Evolutionary conservation across 2,329 filamentous ascomycete species (phyloP).

Genomic region (Cladophialophora exuberans): DNA sequence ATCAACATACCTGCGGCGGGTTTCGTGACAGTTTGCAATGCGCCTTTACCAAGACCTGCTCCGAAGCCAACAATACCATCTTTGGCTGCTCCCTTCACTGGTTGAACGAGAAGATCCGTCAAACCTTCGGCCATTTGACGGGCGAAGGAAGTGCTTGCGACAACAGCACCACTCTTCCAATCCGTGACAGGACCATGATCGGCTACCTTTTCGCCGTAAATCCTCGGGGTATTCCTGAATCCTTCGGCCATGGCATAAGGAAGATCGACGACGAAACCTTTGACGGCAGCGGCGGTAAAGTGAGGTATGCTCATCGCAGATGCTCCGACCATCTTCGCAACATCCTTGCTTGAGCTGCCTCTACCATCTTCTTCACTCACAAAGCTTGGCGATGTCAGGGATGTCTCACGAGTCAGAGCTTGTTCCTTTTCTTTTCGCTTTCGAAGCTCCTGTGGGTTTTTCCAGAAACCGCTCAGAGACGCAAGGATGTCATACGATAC

Average conservation of each 20-base stretch:
- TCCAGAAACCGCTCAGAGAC: slow-evolving; percentile 10
- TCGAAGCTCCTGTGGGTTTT: slow-evolving; percentile 1
- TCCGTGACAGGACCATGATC: slow-evolving; percentile 47
- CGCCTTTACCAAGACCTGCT: slow-evolving; percentile 49
- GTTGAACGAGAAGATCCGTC: slow-evolving; percentile 49
- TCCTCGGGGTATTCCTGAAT: slow-evolving; percentile 55
- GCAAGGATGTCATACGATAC: slow-evolving; percentile 11
- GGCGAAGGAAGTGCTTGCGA: slow-evolving; percentile 49
- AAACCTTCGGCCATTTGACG: slow-evolving; percentile 50
- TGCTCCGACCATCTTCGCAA: slow-evolving; percentile 31
- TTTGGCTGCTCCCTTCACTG: slow-evolving; percentile 44
- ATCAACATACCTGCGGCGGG: slow-evolving; percentile 11
- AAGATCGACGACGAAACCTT: slow-evolving; percentile 46
- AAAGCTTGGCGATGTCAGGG: not conserved
- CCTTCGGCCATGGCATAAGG: slow-evolving; percentile 55
- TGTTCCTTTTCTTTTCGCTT: slow-evolving; percentile 1
- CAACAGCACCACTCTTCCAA: slow-evolving; percentile 49
- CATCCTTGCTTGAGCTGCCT: slow-evolving; percentile 20
- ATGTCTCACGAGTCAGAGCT: not conserved
- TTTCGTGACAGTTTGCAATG: slow-evolving; percentile 9
- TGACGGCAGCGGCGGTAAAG: slow-evolving; percentile 5
- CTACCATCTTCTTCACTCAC: not conserved
- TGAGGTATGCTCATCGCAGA: slow-evolving; percentile 17
- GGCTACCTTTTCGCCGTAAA: slow-evolving; percentile 56
- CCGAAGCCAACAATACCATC: slow-evolving; percentile 46